Conservation (phyloP, 495 filamentous ascomycete genomes). For the Aspergillus affinis region DNA sequence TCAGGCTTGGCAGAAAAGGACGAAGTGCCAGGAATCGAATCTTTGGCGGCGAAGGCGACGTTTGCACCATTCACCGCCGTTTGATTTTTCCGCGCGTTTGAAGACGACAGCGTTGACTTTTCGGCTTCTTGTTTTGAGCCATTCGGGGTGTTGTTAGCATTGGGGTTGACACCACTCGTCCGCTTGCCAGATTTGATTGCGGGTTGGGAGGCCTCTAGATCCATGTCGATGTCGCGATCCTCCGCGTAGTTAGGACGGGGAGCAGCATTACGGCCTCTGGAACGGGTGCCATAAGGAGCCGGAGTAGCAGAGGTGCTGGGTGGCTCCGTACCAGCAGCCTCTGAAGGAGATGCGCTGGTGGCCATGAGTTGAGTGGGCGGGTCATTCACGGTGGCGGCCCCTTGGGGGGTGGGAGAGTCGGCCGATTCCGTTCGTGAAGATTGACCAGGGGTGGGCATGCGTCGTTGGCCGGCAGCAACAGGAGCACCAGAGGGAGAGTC, state of each 20-base stretch:
- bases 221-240: slow-evolving; percentile 89
- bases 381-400: slow-evolving; percentile 31
- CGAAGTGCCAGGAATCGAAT: slow-evolving; percentile 63
- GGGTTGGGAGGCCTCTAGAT: slow-evolving; percentile 56
- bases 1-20: slow-evolving; percentile 57
- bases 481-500: slow-evolving; percentile 20
- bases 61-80: slow-evolving; percentile 37
- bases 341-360: slow-evolving; percentile 46
- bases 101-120: slow-evolving; percentile 38
- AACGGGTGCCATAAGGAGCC: slow-evolving; percentile 92
- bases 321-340: slow-evolving; percentile 39
- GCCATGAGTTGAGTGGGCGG: slow-evolving; percentile 51
- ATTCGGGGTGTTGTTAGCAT: slow-evolving; percentile 29
- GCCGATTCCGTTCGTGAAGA: slow-evolving; percentile 24
- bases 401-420: slow-evolving; percentile 25
- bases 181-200: slow-evolving; percentile 48
- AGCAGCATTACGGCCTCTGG: slow-evolving; percentile 82
- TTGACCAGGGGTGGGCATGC: slow-evolving; percentile 28
- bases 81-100: slow-evolving; percentile 44
- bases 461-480: slow-evolving; percentile 21
- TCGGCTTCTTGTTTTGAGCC: slow-evolving; percentile 43
- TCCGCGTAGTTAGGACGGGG: slow-evolving; percentile 94
- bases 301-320: slow-evolving; percentile 46
- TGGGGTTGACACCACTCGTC: slow-evolving; percentile 26
- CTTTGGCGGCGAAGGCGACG: slow-evolving; percentile 39